Base-by-base conservation (phyloP, 495 filamentous ascomycete genomes). In the Niebla homalea region DNA sequence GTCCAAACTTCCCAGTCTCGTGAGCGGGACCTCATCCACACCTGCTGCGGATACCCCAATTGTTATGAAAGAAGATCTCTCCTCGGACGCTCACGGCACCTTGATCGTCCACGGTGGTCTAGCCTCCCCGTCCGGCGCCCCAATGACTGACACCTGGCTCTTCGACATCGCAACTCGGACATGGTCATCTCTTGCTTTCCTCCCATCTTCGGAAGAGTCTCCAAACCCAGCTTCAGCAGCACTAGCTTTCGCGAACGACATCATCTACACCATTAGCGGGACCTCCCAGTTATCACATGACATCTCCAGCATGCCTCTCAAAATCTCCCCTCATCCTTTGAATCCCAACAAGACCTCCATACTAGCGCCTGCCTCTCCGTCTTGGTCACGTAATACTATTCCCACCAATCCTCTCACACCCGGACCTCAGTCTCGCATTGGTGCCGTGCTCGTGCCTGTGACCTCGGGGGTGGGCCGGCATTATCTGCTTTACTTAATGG, bases 401-500 rank as follows among this genome's bases (percentile, higher is more conserved):
- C 70, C 70, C 2, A 68, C 66, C 4, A 73, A 72, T 40, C 67
- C 73, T 0, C 52, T 74, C 4, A 61, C 63, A 0, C 71, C 69
- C 2, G 71, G 71, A 0, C 75, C 74, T 4, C 59, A 50, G 8
- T 66, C 71, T 4, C 62, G 74, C 15, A 56, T 50, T 2, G 68
- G 65, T 14, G 72, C 63, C 2, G 72, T 64, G 12, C 46, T 78
- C 3, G 53, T 74, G 4, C 70, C 72, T 0, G 45, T 77, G n/a
- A 63, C 55, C 1, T 75, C 72, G 0, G 72, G 74, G 12, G 62
- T 70, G 21, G 75, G 75, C 11, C 62, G 75, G 8, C 57, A 67
- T 16, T 79, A 76, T 53, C 64, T 79, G 6, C 54, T 75, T 0
- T 77, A 74, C 59, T 62, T 77, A 56, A 64, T 78, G 25, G 75